Base-by-base conservation (phyloP, 345 rosid genomes). In the Passiflora organensis region DNA sequence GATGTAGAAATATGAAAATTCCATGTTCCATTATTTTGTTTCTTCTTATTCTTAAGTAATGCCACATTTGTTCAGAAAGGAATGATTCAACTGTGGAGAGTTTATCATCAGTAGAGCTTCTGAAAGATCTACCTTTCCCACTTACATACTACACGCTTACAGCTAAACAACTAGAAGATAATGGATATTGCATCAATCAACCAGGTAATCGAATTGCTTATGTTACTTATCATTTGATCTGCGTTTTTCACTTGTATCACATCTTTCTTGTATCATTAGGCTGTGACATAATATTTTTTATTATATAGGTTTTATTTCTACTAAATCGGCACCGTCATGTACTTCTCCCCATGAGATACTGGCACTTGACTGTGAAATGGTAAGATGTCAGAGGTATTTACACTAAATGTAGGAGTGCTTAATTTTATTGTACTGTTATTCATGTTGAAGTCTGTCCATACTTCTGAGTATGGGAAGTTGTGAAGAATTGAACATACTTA, bases 291-390 rank as follows among this genome's bases (percentile, higher is more conserved):
- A 32, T 44, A 16, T 19, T 43, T 28, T 20, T 37, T 52, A 55
- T 21, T 21, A 0, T 71, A 56, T 69, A 86, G 99, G 71, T 62
- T 89, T 88, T 69, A 51, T 64, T 53, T 75, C 81, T 55, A 89
- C 99, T 43, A 53, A 66, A 72, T 82, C 95, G 71, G 82, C 84
- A 53, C 81, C 96, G 42, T 66, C 76, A 43, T 89, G 80, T 62
- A 76, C 80, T 65, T 45, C 67, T 62, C 69, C 69, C 34, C 59
- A 70, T 58, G 83, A 81, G 55, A 67, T 84, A 44, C 59, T 93
- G 77, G 95, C 95, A 62, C 94, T 93, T 69, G 99, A 93, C 55
- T 93, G 99, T 50, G 99, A 89, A 78, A 93, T 93, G 99, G 99
- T 93, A 79, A 62, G 58, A 19, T 24, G 12, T 53, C 16, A 25